Base-by-base conservation (phyloP, 2,329 filamentous ascomycete species). In the Claviceps sp. region DNA sequence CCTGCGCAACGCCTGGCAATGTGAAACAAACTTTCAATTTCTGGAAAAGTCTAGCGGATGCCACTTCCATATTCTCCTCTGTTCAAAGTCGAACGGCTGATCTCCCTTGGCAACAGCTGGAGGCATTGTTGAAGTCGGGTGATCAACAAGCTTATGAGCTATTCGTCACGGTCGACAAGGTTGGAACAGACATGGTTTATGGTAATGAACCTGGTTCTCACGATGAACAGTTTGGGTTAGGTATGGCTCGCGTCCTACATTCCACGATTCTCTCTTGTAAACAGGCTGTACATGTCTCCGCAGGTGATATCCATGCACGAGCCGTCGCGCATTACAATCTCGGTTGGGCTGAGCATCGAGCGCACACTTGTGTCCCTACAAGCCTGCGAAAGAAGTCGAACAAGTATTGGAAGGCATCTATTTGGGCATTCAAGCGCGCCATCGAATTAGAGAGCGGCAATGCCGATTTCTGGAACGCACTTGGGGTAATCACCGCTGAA, bases 241-340 rank as follows among this genome's bases (percentile, higher is more conserved):
- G 78, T 52, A 63, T 86, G 37, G 77, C 74, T 1, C 71, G 75
- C 55, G 82, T 78, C 55, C 67, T 94, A 0, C 78, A 86, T 55
- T 81, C 85, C 14, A 79, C 85, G 0, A 86, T 97, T 30, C 71
- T 97, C 18, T 86, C 88, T 5, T 87, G 94, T 65, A 98, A 97
- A 65, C 80, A 87, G 56, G 89, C 89, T 7, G 82, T 97, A 14
- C 72, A 85, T 58, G 78, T 82, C 41, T 85, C 84, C 16, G 72
- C 81, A 1, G 73, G 82, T 54, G 90, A 98, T 62, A 65, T 80
- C 7, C 87, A 96, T 64, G 90, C 91, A 3, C 90, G 94, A 67
- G 88, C 93, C 1, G 87, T 97, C n/a, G 88, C 90, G 0, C 93
- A 91, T 77, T 98, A 95, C 68, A 98, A 98, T 61, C 73, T 98